Evolutionary conservation across 2,329 filamentous ascomycete genomes (phyloP), one percentile per base, ranked within the genome.

Genomic region (Fusarium vanettenii): DNA sequence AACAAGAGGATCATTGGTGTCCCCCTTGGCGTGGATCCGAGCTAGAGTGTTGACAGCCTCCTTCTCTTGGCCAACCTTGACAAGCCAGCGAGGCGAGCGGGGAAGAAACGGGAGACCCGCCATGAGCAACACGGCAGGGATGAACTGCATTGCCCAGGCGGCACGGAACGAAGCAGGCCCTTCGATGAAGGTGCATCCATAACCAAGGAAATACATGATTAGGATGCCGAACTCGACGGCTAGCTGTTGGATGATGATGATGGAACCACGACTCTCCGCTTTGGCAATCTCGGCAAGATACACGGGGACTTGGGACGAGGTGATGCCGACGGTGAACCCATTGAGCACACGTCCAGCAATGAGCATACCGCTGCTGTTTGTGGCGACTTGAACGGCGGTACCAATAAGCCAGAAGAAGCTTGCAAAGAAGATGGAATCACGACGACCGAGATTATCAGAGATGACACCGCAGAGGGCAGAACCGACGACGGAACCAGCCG

Each of bases 181-280:
- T 14, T 61, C 45, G 35, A 73, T 90, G 71, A 92, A 78, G 72
- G 92, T 92, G 67, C 79, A 56, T 78, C 78, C 78, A 92, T 64
- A 92, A 92, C 71, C 94, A 93, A 29, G 27, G 11, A 31, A 56
- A 29, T 31, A 56, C 50, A 56, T 56, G 18, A 56, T 56, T 2
- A 56, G 2, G 13, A 56, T 56, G n/a, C 50, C 50, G 20, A 31
- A 56, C 31, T 31, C 31, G 31, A 56, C 31, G 11, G 92, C 90
- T 84, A 91, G 92, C 80, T 94, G 92, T 80, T 94, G 92, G 39
- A 89, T 87, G 60, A 91, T 90, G 22, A 94, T 91, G 33, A 94
- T 90, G 80, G 11, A 87, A 25, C 91, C 91, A 69, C 91, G 88
- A 45, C 80, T 79, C 1, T 87, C 86, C 57, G 88, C 87, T n/a